Base-by-base conservation (phyloP, 345 rosid species). In the Eucalyptus leucophloia region DNA sequence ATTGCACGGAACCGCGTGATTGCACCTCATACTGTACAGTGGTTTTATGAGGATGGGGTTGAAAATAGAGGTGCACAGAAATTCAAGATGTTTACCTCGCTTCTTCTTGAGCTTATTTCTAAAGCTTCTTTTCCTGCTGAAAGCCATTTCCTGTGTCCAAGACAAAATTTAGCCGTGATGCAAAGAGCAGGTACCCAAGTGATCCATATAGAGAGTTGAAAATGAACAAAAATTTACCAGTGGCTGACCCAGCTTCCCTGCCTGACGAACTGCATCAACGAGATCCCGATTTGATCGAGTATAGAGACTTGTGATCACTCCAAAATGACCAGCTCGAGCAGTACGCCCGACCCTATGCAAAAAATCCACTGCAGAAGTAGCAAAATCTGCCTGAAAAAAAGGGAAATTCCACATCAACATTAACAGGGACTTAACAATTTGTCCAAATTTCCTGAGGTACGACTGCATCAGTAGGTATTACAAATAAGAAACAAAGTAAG, bases 281-380 rank as follows among this genome's bases (percentile, higher is more conserved):
- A 98, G 98, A 89, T 97, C 96, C 30, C 92, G 89, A 86, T 95
- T 96, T 77, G 98, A 92, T 91, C 93, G 94, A 4, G 97, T 97
- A 94, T 95, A 98, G 83, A 98, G 94, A 95, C 96, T 98, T 85
- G 99, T 98, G 92, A 98, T 97, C 45, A 94, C 94, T 89, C 99
- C 99, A 91, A 93, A 93, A 85, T 94, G 98, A 88, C 99, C 99
- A 88, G 99, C 99, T 88, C 99, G 95, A 92, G 98, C 99, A 91
- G 99, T 98, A 82, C 99, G 95, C 65, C 98, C 99, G 86, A 98
- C 93, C 93, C 99, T 95, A 90, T 98, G 99, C 94, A 98, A 94
- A 91, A 96, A 97, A 93, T 97, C 98, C 49, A 98, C 99, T 13
- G 98, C 98, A 87, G 96, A 97, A 67, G 98, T 95, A 4, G 99